phyloP scores from a whole-genome alignment of 257 asterid genomes.

The Solanum sejunctum region DNA sequence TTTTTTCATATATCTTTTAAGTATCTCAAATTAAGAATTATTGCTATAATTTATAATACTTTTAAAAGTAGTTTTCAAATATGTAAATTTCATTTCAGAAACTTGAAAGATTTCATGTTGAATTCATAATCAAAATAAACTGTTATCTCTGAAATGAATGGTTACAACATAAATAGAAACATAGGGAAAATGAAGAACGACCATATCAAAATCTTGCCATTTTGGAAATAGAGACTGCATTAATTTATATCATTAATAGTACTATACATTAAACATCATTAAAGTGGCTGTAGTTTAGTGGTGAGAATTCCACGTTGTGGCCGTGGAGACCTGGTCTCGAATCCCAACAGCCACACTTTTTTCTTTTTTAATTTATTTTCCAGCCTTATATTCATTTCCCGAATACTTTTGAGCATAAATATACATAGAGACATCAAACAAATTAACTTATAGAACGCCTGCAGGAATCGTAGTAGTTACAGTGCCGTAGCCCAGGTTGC shows the following conservation, averaged over 20 bases:
- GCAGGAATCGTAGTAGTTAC: neutral
- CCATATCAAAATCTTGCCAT: neutral
- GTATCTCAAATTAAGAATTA: too few species aligned
- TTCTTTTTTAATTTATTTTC: too few species aligned
- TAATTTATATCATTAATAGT: too few species aligned
- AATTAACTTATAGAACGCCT: neutral
- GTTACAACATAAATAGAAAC: neutral
- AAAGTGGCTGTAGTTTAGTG: constrained; percentile 89
- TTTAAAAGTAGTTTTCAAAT: too few species aligned
- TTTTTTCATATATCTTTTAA: neutral
- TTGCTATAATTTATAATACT: too few species aligned
- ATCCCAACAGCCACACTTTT: constrained; percentile 93
- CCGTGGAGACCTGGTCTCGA: constrained; percentile 99
- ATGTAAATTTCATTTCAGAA: too few species aligned
- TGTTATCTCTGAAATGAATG: too few species aligned
- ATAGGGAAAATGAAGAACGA: neutral
- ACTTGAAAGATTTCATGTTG: neutral
- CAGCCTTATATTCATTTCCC: too few species aligned
- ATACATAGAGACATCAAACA: too few species aligned
- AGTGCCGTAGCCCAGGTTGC: neutral
- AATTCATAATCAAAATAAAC: too few species aligned
- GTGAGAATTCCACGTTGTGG: constrained; percentile 99
- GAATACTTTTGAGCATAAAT: too few species aligned
- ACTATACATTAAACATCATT: too few species aligned
- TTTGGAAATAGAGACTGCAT: neutral